These are phyloP conservation scores for Apiospora koreana DNA, from an alignment of 2,329 filamentous ascomycete species.

Conservation along the genomic window DNA sequence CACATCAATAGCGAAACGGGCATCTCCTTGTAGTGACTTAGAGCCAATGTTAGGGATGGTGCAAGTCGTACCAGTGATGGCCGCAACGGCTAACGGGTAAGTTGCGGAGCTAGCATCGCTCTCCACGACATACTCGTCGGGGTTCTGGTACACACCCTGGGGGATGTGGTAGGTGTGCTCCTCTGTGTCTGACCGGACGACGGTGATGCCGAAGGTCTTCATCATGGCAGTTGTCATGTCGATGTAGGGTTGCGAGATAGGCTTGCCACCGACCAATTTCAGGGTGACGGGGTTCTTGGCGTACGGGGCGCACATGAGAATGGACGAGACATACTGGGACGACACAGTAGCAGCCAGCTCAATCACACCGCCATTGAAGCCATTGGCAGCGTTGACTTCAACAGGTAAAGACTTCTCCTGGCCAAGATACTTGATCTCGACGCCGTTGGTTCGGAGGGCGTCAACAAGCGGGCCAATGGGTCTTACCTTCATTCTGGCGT, in stretches of 20 bases:
- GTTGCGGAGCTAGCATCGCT: conserved; percentile 98
- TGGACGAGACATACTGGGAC: conserved; percentile 97
- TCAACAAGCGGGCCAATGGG: conserved; percentile 94
- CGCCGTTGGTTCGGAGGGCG: conserved; percentile 82
- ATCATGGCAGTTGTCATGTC: conserved; percentile 99
- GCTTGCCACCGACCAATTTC: conserved; percentile 90
- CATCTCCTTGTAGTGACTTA: conserved; percentile 89
- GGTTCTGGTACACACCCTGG: conserved; percentile 79
- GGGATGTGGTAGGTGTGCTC: conserved; percentile 94
- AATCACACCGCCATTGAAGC: conserved; percentile 83
- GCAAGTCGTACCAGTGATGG: conserved; percentile 93
- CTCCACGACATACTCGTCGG: conserved; percentile 84
- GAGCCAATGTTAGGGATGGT: conserved; percentile 96
- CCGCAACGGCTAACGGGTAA: conserved; percentile 90
- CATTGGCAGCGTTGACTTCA: conserved; percentile 77
- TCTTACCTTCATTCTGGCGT: conserved; percentile 92
- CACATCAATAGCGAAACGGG: conserved; percentile 89
- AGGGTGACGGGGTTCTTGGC: conserved; percentile 92
- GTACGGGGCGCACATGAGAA: conserved; percentile 96
- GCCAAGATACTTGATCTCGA: conserved; percentile 84
- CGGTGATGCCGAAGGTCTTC: conserved; percentile 83
- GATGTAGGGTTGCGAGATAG: conserved; percentile 95
- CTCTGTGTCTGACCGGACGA: conserved; percentile 74
- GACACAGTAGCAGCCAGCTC: conserved; percentile 93
- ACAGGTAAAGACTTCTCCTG: conserved; percentile 82